Base-by-base conservation (phyloP, 352 stramenopile species). In the Phytophthora vignae region DNA sequence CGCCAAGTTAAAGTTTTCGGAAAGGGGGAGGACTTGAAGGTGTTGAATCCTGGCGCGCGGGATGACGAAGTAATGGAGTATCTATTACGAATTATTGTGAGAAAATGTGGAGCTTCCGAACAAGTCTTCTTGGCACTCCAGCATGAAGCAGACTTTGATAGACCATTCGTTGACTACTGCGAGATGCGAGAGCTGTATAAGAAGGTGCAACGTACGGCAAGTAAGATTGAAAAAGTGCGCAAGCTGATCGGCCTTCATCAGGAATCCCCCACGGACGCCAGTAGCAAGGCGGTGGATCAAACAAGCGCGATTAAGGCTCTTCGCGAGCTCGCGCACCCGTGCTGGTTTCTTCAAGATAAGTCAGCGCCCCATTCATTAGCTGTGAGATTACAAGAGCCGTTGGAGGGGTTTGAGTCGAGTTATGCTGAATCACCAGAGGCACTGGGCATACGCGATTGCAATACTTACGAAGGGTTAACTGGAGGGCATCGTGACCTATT, bases 401-500 rank as follows among this genome's bases (percentile, higher is more conserved):
- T 90, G 21, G 75, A 79, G 9, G 79, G 76, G 17, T 90, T 92
- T 60, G 70, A 83, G 19, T 92, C 85, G 1, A 91, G 77, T 63
- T 90, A 91, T 65, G 56, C 68, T 1, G 57, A 69, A 38, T 73
- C 66, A 53, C 73, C 78, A 19, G 33, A 74, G 1, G 67, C 50
- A 2, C 54, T 82, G 5, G 84, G 84, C 3, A 31, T 91, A 31
- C 83, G 87, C 5, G 61, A 78, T 29, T 67, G 57, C 8, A 75
- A 67, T 17, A 70, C 71, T 0, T 93, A 95, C 44, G 78, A 83
- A 46, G 69, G 85, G 10, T 52, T 91, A 15, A 83, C 87, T 48
- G 90, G 97, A 66, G 91, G 82, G 60, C 95, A 95, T 74, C 83
- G 88, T 0, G 82, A 94, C 61, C 59, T 98, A 3, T 97, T 98